phyloP scores from a whole-genome alignment of 805 yeast genomes.

The Ogataea nitratoaversa region DNA sequence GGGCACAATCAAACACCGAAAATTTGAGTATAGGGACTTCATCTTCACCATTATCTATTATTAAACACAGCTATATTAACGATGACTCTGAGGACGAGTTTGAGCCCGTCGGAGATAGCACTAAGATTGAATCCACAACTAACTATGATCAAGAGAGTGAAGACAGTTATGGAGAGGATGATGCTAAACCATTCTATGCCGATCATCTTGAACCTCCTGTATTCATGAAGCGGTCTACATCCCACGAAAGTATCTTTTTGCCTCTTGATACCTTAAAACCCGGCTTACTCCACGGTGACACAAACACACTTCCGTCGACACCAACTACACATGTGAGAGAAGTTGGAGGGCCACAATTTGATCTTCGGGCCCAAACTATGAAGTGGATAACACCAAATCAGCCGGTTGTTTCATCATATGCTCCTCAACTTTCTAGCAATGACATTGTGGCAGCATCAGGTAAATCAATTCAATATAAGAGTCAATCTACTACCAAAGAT shows the following conservation, averaged over 20 bases:
- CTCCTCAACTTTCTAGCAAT: background rate
- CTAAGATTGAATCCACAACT: background rate
- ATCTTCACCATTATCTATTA: conserved; percentile 21
- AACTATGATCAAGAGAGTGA: conserved; percentile 12
- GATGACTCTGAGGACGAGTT: conserved; percentile 3
- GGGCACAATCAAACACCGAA: background rate
- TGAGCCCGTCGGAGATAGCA: conserved; percentile 1
- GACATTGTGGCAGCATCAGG: conserved; percentile 3
- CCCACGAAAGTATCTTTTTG: conserved; percentile 29
- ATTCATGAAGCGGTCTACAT: conserved; percentile 16
- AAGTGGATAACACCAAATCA: conserved; percentile 28
- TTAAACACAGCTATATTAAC: conserved; percentile 16
- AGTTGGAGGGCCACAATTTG: conserved; percentile 4
- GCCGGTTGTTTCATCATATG: conserved; percentile 18
- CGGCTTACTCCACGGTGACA: background rate
- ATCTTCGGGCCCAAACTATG: conserved; percentile 27
- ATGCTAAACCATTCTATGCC: conserved; percentile 19
- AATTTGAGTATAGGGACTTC: background rate
- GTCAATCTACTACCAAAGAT: conserved; percentile 8
- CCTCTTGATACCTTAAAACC: background rate
- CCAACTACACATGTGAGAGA: background rate
- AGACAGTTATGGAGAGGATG: conserved; percentile 23
- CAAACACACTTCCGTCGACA: background rate
- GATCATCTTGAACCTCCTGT: conserved; percentile 9
- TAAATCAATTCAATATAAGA: conserved; percentile 1